Evolutionary conservation across 495 filamentous ascomycete genomes (phyloP), one percentile per base, ranked within the genome.

Genomic region (Penicillium cinerascens): DNA sequence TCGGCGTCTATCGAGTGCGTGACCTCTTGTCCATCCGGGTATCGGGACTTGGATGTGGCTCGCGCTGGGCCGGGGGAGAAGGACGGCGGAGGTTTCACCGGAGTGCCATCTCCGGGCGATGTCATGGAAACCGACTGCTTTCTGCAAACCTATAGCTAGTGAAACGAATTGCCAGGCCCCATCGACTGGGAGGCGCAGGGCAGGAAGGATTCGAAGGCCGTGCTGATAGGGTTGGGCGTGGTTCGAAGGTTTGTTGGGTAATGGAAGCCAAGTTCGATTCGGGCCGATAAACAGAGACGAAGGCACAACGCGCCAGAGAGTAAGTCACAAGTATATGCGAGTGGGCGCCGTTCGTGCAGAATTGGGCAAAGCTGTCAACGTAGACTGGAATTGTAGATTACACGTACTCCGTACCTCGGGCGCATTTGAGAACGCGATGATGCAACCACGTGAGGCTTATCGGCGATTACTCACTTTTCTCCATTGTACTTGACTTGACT

Each of bases 51-150:
- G 29, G 80, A 78, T 52, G 78, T 63, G 56, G 68, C 68, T 65
- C 79, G 75, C 47, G 78, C 71, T 57, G 75, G 62, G 59, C 76
- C 74, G 60, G 73, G 70, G 50, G 81, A 76, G 59, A 78, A 77
- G 58, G 80, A 79, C 67, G 79, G 78, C 65, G 78, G 75, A 68
- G 81, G 78, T 70, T 81, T 79, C 67, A 82, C 72, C 64, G 82
- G 78, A 62, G 79, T 66, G 69, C 70, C 80, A 85, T 84, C 75
- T 74, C 74, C 76, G 59, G 75, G 72, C 71, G 81, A 77, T 76
- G 77, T 82, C 81, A 85, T 83, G 78, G 75, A 79, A 72, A 68
- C 61, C 72, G 57, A 61, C 38, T 71, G 54, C 53, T 51, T 59
- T 63, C 25, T 47, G 59, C 40, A 45, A 52, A 51, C 42, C 48